Conservation (phyloP, 306 rosid species). For the Sicyos baderoa region DNA sequence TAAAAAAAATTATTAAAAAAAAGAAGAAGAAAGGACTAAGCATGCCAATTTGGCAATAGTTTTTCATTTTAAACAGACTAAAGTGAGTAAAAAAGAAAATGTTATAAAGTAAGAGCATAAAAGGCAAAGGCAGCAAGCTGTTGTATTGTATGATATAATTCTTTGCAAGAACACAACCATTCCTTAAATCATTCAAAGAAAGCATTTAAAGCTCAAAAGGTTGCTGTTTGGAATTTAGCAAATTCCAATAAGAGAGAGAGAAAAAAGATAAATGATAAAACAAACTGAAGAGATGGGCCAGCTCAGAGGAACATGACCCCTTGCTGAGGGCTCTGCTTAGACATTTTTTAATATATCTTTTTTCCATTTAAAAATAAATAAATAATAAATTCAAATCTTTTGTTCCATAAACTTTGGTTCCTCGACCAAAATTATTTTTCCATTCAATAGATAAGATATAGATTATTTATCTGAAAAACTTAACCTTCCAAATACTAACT, state of each 20-base stretch:
- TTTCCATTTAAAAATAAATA: not conserved
- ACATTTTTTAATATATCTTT: not conserved
- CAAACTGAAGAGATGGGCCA: not conserved
- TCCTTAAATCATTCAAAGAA: not conserved
- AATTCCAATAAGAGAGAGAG: not conserved
- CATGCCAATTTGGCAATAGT: not conserved
- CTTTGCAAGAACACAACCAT: not conserved
- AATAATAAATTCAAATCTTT: not conserved
- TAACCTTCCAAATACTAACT: too few relatives aligned
- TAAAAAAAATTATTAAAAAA: too few relatives aligned
- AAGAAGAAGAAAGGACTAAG: not conserved
- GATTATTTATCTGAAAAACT: too few relatives aligned
- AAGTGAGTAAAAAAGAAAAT: not conserved
- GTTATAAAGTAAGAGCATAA: not conserved
- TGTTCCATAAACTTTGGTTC: too few relatives aligned
- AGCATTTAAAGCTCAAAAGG: not conserved
- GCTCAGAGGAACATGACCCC: constrained; percentile 14
- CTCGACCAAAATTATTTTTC: too few relatives aligned
- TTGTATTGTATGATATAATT: too few relatives aligned
- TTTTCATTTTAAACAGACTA: not conserved
- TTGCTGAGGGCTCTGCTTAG: not conserved
- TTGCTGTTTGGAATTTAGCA: constrained; percentile 11
- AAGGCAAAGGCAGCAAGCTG: too few relatives aligned
- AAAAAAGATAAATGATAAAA: not conserved
- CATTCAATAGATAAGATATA: too few relatives aligned